Conservation (phyloP, 352 stramenopile genomes). For the Phytophthora capsici region DNA sequence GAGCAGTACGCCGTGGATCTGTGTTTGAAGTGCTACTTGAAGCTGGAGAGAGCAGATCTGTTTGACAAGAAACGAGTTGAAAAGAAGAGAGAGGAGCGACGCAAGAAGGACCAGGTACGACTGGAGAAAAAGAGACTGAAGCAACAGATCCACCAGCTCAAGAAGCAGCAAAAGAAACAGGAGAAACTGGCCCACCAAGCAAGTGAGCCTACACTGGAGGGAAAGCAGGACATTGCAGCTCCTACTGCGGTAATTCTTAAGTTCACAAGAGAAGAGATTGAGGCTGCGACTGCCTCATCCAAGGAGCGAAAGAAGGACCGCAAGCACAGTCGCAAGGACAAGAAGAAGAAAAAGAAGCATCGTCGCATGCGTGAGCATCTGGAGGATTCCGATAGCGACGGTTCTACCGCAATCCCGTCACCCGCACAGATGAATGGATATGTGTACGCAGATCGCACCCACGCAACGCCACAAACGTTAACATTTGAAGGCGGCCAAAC, state of each 20-base stretch:
- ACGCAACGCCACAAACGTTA: constrained; percentile 23
- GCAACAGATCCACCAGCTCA: constrained; percentile 56
- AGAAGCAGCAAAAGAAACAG: constrained; percentile 71
- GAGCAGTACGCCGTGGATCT: constrained; percentile 49
- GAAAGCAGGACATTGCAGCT: constrained; percentile 3
- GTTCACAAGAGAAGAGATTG: constrained; percentile 47
- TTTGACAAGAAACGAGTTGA: constrained; percentile 64
- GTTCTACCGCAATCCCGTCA: constrained; percentile 47
- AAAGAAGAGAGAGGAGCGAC: constrained; percentile 40
- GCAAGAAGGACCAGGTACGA: constrained; percentile 34
- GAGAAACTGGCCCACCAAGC: constrained; percentile 48
- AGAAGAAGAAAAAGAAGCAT: constrained; percentile 58
- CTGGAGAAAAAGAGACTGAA: constrained; percentile 55
- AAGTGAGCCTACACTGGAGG: not conserved
- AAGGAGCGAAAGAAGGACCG: constrained; percentile 64
- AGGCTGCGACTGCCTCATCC: constrained; percentile 30
- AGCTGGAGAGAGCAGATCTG: constrained; percentile 68
- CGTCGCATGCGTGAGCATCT: constrained; percentile 47
- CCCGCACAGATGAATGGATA: constrained; percentile 52
- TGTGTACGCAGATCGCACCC: constrained; percentile 46
- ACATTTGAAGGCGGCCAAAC: constrained; percentile 14
- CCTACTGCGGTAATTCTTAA: constrained; percentile 32
- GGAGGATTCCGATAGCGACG: constrained; percentile 65
- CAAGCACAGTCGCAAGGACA: constrained; percentile 63
- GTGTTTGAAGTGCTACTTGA: constrained; percentile 76